Evolutionary conservation across 352 stramenopile genomes (phyloP), one percentile per base, ranked within the genome.

Genomic region (Blastocystis sp.): DNA sequence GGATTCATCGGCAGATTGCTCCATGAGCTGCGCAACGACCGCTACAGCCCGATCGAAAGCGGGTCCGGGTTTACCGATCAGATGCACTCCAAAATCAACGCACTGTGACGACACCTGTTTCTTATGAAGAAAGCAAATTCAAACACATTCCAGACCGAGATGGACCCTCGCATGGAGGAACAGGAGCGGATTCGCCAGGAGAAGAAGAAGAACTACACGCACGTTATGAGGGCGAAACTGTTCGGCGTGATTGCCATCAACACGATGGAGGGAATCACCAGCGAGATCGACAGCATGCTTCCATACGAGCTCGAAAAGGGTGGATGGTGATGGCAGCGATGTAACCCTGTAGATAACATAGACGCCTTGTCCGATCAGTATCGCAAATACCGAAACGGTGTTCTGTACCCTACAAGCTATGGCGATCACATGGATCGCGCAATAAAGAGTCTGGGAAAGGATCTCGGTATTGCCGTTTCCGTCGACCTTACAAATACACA

Each of bases 381-480:
- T 76, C 78, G 78, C 17, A 88, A 79, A 52, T 78, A 88, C 40
- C 78, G 57, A 17, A 76, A 88, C 45, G 78, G 78, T 42, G 24
- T 66, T 62, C 70, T 88, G 34, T 88, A 79, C 38, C 78, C 78
- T 61, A 79, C 78, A 17, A 79, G 64, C 60, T 79, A 88, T 78
- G 78, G 78, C 59, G 78, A 88, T 57, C 78, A 88, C 38, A 79
- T 88, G 68, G 78, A 88, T 60, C 64, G 78, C 43, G 78, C 78
- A 38, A 68, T 88, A 28, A 88, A 88, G 68, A 88, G 78, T 76
- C 59, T 88, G 34, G 65, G 78, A 19, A 88, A 88, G 59, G 78
- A 88, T 78, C 38, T 88, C 19, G 60, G 78, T 40, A 40, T 88
- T 45, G 42, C 78, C 7, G 78, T 88, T 45, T 88, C 78, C 40